Conservation (phyloP, 345 rosid genomes). For the Citropsis articulata region DNA sequence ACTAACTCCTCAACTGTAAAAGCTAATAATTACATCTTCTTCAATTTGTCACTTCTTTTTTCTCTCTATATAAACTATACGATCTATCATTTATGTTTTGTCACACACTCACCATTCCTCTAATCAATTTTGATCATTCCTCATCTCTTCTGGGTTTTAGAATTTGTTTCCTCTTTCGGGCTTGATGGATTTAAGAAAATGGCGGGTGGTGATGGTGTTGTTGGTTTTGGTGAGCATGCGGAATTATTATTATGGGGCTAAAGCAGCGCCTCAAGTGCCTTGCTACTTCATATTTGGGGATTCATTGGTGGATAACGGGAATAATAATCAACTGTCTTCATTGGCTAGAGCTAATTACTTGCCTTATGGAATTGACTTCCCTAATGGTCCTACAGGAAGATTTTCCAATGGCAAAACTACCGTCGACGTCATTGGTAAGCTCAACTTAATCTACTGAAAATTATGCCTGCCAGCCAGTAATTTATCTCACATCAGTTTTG, state of each 20-base stretch:
- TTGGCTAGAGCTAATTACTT: constrained; percentile 67
- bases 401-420: constrained; percentile 79
- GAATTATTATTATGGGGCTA: constrained; percentile 10
- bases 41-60: not conserved
- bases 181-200: constrained; percentile 32
- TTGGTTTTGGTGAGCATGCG: constrained; percentile 4
- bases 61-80: constrained; percentile 24
- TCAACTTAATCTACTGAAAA: not conserved
- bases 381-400: constrained; percentile 71
- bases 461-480: not conserved
- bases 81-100: constrained; percentile 13
- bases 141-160: not conserved
- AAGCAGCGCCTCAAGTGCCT: constrained; percentile 62
- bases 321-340: constrained; percentile 65
- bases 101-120: not conserved
- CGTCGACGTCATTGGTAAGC: constrained; percentile 66
- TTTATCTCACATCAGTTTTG: not conserved
- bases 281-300: constrained; percentile 89
- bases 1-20: constrained; percentile 26
- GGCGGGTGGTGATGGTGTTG: constrained; percentile 20
- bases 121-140: not conserved
- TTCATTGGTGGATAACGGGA: constrained; percentile 90
- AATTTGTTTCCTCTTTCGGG: not conserved
- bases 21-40: not conserved
- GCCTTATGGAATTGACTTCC: constrained; percentile 86